These are phyloP conservation scores for Phylloboletellus chloephorus DNA, from an alignment of 1,284 basidiomycete species.

Conservation along the genomic window DNA sequence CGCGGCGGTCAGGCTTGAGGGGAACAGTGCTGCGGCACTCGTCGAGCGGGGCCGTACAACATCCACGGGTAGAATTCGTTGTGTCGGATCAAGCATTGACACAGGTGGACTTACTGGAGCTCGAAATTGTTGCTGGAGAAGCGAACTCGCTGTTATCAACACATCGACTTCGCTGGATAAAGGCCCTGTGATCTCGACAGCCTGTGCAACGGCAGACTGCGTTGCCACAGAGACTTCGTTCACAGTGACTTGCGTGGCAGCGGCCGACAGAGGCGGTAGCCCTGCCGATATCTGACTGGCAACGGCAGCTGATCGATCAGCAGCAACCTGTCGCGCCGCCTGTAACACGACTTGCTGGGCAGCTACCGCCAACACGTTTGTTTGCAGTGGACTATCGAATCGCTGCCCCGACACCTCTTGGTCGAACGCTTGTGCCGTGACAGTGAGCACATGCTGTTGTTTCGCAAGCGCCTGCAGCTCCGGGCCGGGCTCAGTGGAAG, in stretches of 20 bases:
- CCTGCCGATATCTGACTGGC: slow-evolving; percentile 38
- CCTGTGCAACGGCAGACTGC: slow-evolving; percentile 45
- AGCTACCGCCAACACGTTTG: slow-evolving; percentile 56
- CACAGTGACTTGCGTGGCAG: slow-evolving; percentile 62
- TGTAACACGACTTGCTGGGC: slow-evolving; percentile 75
- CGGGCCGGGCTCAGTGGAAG: slow-evolving; percentile 40
- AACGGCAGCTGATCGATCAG: slow-evolving; percentile 45
- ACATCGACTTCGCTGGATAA: slow-evolving; percentile 35
- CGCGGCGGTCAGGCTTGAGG: slow-evolving; percentile 16
- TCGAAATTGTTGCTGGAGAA: slow-evolving; percentile 32
- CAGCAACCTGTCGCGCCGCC: slow-evolving; percentile 64
- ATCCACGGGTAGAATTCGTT: slow-evolving; percentile 26
- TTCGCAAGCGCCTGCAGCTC: slow-evolving; percentile 66
- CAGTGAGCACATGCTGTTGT: slow-evolving; percentile 73
- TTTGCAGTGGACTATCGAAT: slow-evolving; percentile 40
- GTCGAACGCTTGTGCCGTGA: slow-evolving; percentile 71
- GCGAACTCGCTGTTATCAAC: slow-evolving; percentile 32
- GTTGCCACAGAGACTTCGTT: slow-evolving; percentile 73
- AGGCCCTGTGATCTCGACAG: slow-evolving; percentile 38
- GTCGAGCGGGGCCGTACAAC: slow-evolving; percentile 26
- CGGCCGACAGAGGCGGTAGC: slow-evolving; percentile 33
- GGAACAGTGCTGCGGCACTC: slow-evolving; percentile 22
- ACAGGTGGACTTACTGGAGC: slow-evolving; percentile 28
- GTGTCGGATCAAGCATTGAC: slow-evolving; percentile 27
- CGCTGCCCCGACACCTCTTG: slow-evolving; percentile 54